Base-by-base conservation (phyloP, 129 eudicot species). In the Pseudognaphalium luteoalbum region DNA sequence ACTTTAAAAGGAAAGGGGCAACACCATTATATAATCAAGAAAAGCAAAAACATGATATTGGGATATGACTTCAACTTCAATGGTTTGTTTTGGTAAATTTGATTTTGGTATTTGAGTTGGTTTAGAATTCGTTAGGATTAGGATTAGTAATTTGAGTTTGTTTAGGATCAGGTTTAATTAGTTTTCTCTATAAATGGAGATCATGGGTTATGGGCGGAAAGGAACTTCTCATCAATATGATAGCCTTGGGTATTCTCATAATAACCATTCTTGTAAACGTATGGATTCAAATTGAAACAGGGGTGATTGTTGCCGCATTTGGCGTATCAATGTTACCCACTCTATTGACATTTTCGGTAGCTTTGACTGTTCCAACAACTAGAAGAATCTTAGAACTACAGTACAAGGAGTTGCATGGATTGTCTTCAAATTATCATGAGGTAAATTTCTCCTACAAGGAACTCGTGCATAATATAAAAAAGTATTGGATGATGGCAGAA, bases 1-100 rank as follows among this genome's bases (percentile, higher is more conserved):
- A 86, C 79, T 88, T 88, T 83, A 91, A 88, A 79, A 81, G 66
- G 66, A 87, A 75, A 82, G 62, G 66, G 41, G 7, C 41, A 30
- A 78, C 71, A 62, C 70, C 84, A 32, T 77, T 80, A n/a, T 82
- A 59, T 44, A 77, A 68, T 52, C 78, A 74, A 76, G 75, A 71
- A 71, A 66, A 67, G 35, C 25, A n/a, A 69, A 28, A 19, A 58
- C 76, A 70, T n/a, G n/a, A n/a, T n/a, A n/a, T n/a, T n/a, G n/a
- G n/a, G n/a, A n/a, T n/a, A n/a, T n/a, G n/a, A n/a, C n/a, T n/a
- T n/a, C n/a, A n/a, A n/a, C n/a, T n/a, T n/a, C n/a, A n/a, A n/a
- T n/a, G n/a, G n/a, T n/a, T n/a, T n/a, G n/a, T n/a, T n/a, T n/a
- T n/a, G n/a, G n/a, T n/a, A n/a, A n/a, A n/a, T n/a, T n/a, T n/a